Base-by-base conservation (phyloP, 805 yeast genomes). In the Lipomyces sp. region DNA sequence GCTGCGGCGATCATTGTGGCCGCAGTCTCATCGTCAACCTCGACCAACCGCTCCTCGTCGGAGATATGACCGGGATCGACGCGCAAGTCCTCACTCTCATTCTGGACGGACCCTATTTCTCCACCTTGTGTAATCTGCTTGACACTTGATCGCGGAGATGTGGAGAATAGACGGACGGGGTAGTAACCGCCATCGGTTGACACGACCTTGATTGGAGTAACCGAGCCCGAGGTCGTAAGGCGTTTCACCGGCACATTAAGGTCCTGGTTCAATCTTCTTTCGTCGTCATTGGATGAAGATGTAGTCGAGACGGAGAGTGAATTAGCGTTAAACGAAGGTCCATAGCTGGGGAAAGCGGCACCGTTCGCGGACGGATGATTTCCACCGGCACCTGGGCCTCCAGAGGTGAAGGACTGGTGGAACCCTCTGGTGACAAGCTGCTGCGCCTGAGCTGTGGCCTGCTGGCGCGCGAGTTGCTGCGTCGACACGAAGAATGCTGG, bases 401-500 rank as follows among this genome's bases (percentile, higher is more conserved):
- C 69, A 32, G 67, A 54, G 30, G 70, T 63, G 56, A 61, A 66
- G 18, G 68, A 62, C 34, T 59, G 61, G 33, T 65, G 62, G 57
- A 57, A 56, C 4, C 66, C 64, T 39, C 70, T 68, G 50, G 62
- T 50, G 51, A 67, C 32, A 39, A 70, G 54, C 69, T 67, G 70
- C 53, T 74, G 76, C 6, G 77, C 69, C 67, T 77, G 81, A 15
- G 75, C 72, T 30, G 67, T 18, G 11, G 66, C 73, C 54, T 71
- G 63, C 72, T 80, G 80, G 65, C 79, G 81, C 35, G 80, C 73
- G 57, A 78, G 75, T 63, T 79, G 80, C 35, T 76, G 78, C 6
- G 82, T 79, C 29, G 82, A 75, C 45, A 77, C 77, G 64, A 80
- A 80, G 69, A 80, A 80, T 35, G 78, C 72, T 63, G 81, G 77